A percentile compares a stretch with the other conserved stretches of the same genome.
Conservation (phyloP, 2,329 filamentous ascomycete species). For the Apiospora hydei region DNA sequence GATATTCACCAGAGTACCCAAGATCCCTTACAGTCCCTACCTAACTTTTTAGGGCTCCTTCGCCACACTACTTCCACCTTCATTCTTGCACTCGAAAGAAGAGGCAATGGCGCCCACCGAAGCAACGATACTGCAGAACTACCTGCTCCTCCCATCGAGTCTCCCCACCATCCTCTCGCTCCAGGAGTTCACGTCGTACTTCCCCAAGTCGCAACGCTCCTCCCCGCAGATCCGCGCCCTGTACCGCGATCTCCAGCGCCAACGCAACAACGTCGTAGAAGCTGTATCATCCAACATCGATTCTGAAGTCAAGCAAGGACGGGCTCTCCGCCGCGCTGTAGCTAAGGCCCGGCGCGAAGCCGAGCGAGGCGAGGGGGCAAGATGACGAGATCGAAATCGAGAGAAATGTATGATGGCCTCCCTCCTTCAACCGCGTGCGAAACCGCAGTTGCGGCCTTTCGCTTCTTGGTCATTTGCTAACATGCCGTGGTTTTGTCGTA, state of each 20-base stretch:
- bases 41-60: no score
- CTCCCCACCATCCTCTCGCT: slow-evolving; percentile 77
- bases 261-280: slow-evolving; percentile 74
- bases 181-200: slow-evolving; percentile 77
- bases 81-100: neutral
- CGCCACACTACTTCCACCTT: neutral
- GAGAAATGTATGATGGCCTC: slow-evolving; percentile 53
- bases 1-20: no score
- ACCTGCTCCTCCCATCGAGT: slow-evolving; percentile 78
- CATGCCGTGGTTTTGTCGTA: slow-evolving; percentile 42
- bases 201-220: slow-evolving; percentile 71
- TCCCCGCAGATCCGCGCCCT: slow-evolving; percentile 73
- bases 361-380: slow-evolving; percentile 61
- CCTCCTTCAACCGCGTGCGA: slow-evolving; percentile 10
- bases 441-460: neutral
- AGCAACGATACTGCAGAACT: slow-evolving; percentile 76
- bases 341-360: slow-evolving; percentile 59
- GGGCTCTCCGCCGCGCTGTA: slow-evolving; percentile 64
- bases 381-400: slow-evolving; percentile 72
- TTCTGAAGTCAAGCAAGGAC: slow-evolving; percentile 68
- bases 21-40: neutral
- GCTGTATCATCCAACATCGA: slow-evolving; percentile 70
- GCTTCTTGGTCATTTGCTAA: neutral
- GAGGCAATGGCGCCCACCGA: slow-evolving; percentile 75
- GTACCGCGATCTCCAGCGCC: slow-evolving; percentile 80